Conservation (phyloP, 164 flowering plant species). For the Stephania yunnanensis region DNA sequence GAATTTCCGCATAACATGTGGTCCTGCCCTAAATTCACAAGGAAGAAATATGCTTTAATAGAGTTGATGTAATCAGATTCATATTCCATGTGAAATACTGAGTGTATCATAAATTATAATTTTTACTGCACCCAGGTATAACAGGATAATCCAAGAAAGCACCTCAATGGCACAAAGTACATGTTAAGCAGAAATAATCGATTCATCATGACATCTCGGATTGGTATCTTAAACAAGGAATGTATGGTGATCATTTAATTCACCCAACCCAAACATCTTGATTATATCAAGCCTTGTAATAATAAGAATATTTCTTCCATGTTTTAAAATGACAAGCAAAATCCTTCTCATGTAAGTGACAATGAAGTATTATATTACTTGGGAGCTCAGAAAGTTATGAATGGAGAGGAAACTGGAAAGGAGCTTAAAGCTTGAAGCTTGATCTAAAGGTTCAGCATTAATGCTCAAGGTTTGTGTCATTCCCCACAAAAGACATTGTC, state of each 20-base stretch:
- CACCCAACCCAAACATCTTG: background rate
- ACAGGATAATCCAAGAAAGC: background rate
- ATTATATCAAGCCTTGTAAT: background rate
- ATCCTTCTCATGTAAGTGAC: background rate
- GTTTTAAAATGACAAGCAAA: background rate
- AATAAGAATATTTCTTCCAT: background rate
- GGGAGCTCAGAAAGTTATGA: background rate
- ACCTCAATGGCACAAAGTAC: background rate
- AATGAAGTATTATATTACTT: background rate
- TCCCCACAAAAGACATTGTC: background rate
- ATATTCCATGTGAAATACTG: background rate
- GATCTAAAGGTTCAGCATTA: background rate
- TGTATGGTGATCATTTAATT: background rate
- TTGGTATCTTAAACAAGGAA: background rate
- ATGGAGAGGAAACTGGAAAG: background rate
- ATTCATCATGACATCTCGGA: background rate
- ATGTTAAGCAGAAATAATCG: background rate
- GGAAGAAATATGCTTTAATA: constrained; percentile 2
- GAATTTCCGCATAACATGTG: constrained; percentile 37
- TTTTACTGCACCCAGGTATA: background rate
- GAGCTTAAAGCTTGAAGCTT: background rate
- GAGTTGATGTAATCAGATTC: background rate
- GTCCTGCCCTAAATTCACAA: constrained; percentile 60
- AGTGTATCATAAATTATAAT: background rate
- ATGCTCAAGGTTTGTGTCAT: background rate